These are phyloP conservation scores for Herpotrichia juniperi DNA, from an alignment of 2,329 filamentous ascomycete species.

Conservation along the genomic window DNA sequence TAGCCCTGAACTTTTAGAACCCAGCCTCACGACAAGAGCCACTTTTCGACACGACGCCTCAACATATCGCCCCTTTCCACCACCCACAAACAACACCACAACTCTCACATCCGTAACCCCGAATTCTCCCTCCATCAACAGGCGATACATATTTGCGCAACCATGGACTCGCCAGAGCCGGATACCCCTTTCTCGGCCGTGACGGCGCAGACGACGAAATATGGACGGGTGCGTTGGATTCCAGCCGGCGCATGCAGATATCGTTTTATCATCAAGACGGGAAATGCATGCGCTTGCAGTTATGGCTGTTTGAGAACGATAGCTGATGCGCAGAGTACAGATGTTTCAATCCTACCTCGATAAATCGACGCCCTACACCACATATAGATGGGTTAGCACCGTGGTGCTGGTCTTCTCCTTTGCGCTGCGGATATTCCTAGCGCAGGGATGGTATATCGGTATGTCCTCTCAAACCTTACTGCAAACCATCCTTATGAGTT, in stretches of 20 bases:
- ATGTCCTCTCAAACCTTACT: constrained; percentile 32
- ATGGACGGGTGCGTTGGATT: constrained; percentile 67
- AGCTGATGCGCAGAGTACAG: constrained; percentile 54
- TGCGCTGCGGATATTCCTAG: constrained; percentile 85
- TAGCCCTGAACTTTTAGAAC: neutral
- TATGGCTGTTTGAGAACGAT: neutral
- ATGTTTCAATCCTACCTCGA: constrained; percentile 95
- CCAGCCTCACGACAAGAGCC: constrained; percentile 32
- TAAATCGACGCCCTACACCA: constrained; percentile 85
- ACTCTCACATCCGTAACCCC: neutral
- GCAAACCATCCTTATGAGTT: neutral
- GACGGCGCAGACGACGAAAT: constrained; percentile 78
- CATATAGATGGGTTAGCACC: constrained; percentile 92
- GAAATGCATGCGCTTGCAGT: neutral
- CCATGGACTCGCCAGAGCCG: constrained; percentile 85
- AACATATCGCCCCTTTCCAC: constrained; percentile 21
- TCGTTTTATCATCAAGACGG: neutral
- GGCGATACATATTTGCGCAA: constrained; percentile 1
- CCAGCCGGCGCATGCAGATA: neutral
- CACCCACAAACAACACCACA: neutral
- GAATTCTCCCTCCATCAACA: neutral
- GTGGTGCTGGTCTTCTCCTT: constrained; percentile 77
- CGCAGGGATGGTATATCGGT: constrained; percentile 99
- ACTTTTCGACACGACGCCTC: constrained; percentile 36
- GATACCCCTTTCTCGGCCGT: constrained; percentile 94